Percentiles rank a stretch among this genome's conserved stretches.
Conservation (phyloP, 768 basidiomycete genomes). For the Hericium rajendrae region DNA sequence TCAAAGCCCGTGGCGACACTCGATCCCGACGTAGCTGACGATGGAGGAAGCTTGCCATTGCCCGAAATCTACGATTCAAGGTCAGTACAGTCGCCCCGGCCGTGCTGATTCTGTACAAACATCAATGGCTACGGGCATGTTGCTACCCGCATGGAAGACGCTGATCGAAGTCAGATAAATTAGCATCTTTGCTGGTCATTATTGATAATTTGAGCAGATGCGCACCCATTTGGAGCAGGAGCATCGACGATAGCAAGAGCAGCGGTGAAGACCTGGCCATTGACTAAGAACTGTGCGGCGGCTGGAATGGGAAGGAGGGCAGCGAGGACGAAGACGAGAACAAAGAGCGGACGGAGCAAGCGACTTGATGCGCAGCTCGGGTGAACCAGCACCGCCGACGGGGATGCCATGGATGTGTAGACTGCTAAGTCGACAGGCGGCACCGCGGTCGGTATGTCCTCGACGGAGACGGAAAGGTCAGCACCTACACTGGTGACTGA, state of each 20-base stretch:
- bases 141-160: slow-evolving; percentile 21
- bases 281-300: slow-evolving; percentile 18
- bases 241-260: slow-evolving; percentile 27
- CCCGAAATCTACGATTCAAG: slow-evolving; percentile 28
- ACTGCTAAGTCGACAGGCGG: background rate
- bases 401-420: background rate
- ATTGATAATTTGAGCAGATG: background rate
- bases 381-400: background rate
- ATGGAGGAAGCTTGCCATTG: slow-evolving; percentile 31
- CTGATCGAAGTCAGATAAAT: slow-evolving; percentile 9
- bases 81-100: too few relatives aligned
- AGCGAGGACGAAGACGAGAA: background rate
- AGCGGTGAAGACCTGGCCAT: slow-evolving; percentile 22
- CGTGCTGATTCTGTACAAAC: slow-evolving; percentile 10
- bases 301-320: background rate
- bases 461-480: too few relatives aligned
- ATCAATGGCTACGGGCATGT: slow-evolving; percentile 27
- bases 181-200: too few relatives aligned
- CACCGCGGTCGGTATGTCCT: too few relatives aligned
- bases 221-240: slow-evolving; percentile 18
- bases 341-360: background rate
- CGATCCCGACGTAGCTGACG: slow-evolving; percentile 26
- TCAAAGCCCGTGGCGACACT: slow-evolving; percentile 28
- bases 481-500: background rate
- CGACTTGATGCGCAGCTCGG: background rate